These are phyloP conservation scores for Juncus inflexus DNA, from an alignment of 176 grass and related monocot species.

Conservation along the genomic window DNA sequence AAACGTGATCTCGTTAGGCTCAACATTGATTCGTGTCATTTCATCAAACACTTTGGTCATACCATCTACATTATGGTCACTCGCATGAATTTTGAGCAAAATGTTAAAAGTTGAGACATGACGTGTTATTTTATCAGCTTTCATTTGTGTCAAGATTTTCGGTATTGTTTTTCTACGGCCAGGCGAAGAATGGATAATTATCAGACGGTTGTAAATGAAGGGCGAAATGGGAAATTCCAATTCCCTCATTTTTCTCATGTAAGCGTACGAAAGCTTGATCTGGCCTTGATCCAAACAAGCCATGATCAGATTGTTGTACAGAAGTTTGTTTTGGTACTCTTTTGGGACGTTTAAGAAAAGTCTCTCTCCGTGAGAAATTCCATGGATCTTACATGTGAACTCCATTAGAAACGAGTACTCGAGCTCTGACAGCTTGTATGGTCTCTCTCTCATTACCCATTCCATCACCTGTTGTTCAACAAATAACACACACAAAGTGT, in stretches of 20 bases:
- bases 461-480: conserved; percentile 64
- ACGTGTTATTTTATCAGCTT: conserved; percentile 50
- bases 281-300: conserved; percentile 53
- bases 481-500: background rate
- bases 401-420: conserved; percentile 90
- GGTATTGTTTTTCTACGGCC: conserved; percentile 68
- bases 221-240: conserved; percentile 57
- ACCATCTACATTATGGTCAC: conserved; percentile 80
- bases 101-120: conserved; percentile 92
- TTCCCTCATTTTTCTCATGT: conserved; percentile 96
- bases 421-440: conserved; percentile 82
- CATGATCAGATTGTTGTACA: conserved; percentile 92
- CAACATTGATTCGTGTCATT: conserved; percentile 75
- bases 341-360: conserved; percentile 70
- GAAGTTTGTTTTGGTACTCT: conserved; percentile 67
- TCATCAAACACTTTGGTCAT: conserved; percentile 65
- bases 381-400: conserved; percentile 85
- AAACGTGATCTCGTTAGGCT: conserved; percentile 92
- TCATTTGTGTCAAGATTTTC: conserved; percentile 77
- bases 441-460: conserved; percentile 93
- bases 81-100: conserved; percentile 79
- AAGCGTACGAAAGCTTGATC: conserved; percentile 79
- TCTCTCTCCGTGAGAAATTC: conserved; percentile 68
- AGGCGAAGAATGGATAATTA: conserved; percentile 76
- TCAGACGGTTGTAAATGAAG: conserved; percentile 69